These are phyloP conservation scores for Penicillium riverlandense DNA, from an alignment of 495 filamentous ascomycete genomes.

Conservation along the genomic window DNA sequence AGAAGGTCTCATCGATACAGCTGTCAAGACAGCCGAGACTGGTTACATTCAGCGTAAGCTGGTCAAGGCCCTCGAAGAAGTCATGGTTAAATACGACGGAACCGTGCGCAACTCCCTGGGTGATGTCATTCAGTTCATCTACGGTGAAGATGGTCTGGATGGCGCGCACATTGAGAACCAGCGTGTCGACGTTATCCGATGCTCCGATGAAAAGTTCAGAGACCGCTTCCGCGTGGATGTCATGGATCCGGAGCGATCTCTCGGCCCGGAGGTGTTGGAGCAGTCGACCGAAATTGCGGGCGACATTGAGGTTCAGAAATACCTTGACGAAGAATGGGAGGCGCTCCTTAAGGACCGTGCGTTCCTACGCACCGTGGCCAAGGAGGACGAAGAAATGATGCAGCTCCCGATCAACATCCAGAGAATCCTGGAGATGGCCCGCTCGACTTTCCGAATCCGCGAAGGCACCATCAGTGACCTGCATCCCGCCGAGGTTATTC, in stretches of 20 bases:
- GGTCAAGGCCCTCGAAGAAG: slow-evolving; percentile 96
- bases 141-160: slow-evolving; percentile 95
- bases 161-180: slow-evolving; percentile 88
- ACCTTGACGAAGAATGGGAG: slow-evolving; percentile 86
- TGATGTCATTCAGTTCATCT: slow-evolving; percentile 95
- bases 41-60: slow-evolving; percentile 98
- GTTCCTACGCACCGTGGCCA: slow-evolving; percentile 60
- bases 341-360: slow-evolving; percentile 64
- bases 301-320: slow-evolving; percentile 74
- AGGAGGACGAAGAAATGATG: slow-evolving; percentile 71
- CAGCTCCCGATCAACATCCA: slow-evolving; percentile 88
- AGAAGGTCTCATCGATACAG: slow-evolving; percentile 99
- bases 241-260: slow-evolving; percentile 67
- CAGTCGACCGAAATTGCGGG: slow-evolving; percentile 81
- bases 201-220: slow-evolving; percentile 65
- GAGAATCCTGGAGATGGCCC: slow-evolving; percentile 83
- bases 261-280: slow-evolving; percentile 66
- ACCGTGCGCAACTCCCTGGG: slow-evolving; percentile 95
- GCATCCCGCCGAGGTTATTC: slow-evolving; percentile 82
- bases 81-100: slow-evolving; percentile 95
- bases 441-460: slow-evolving; percentile 84
- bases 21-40: slow-evolving; percentile 98
- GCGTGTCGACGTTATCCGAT: slow-evolving; percentile 72
- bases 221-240: slow-evolving; percentile 85
- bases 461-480: slow-evolving; percentile 79